Evolutionary conservation across 192 early-diverging fungal species (phyloP).

Genomic region (Cladochytrium replicatum): DNA sequence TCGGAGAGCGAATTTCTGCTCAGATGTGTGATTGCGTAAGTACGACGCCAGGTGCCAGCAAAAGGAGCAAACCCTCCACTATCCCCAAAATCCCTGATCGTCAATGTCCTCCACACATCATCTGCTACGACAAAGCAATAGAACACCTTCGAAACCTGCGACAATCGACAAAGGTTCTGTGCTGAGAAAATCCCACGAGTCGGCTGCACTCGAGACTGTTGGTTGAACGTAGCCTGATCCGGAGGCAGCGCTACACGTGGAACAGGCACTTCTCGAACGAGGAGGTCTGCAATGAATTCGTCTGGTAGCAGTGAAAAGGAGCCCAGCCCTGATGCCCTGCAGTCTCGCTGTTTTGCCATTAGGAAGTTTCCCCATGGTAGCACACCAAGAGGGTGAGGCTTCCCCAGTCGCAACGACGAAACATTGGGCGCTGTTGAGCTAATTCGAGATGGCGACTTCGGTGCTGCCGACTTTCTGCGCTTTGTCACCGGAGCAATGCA

Average conservation of each 20-base stretch:
- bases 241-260: constrained; percentile 1
- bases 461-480: too few relatives aligned
- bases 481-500: too few relatives aligned
- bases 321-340: constrained; percentile 37
- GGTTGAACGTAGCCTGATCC: not conserved
- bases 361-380: constrained; percentile 55
- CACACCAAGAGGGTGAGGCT: too few relatives aligned
- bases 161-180: constrained; percentile 26
- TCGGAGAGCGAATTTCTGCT: constrained; percentile 15
- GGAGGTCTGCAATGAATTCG: constrained; percentile 38
- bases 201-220: too few relatives aligned
- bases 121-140: constrained; percentile 45
- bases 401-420: too few relatives aligned
- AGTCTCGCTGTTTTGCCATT: constrained; percentile 20
- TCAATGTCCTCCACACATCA: constrained; percentile 49
- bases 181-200: too few relatives aligned
- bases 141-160: constrained; percentile 33
- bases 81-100: constrained; percentile 35
- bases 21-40: constrained; percentile 46
- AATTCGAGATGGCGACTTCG: too few relatives aligned
- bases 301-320: constrained; percentile 33
- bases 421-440: too few relatives aligned
- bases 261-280: too few relatives aligned
- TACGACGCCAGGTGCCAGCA: constrained; percentile 44
- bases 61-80: constrained; percentile 42